Conservation (phyloP, 1,139 yeast genomes). For the Casaregolazyma lundiana region DNA sequence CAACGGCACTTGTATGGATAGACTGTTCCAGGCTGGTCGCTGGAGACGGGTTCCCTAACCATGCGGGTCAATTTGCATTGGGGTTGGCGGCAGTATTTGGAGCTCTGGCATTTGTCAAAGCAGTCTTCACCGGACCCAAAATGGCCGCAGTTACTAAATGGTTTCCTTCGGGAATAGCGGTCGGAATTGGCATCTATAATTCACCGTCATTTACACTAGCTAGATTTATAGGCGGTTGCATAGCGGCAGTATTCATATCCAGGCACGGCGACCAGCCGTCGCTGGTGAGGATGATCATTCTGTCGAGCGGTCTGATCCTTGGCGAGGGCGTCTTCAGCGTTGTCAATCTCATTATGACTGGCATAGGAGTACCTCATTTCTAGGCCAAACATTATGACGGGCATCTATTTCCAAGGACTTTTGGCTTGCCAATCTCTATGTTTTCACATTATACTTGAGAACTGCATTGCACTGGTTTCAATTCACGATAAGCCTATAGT, state of each 20-base stretch:
- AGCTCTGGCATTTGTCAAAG: conserved; percentile 50
- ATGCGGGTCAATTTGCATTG: conserved; percentile 62
- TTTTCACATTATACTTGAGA: not conserved
- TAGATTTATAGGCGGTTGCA: conserved; percentile 83
- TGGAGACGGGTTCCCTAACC: conserved; percentile 84
- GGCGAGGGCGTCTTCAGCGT: conserved; percentile 93
- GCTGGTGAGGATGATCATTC: conserved; percentile 70
- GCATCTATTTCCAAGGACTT: too few relatives aligned
- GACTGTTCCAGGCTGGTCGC: conserved; percentile 92
- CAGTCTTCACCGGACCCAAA: conserved; percentile 31
- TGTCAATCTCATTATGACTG: conserved; percentile 70
- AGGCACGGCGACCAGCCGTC: conserved; percentile 37
- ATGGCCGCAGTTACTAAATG: conserved; percentile 46
- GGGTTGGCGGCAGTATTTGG: conserved; percentile 67
- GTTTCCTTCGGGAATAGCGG: conserved; percentile 93
- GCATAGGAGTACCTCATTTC: conserved; percentile 49
- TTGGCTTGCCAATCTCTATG: not conserved
- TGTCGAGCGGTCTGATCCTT: conserved; percentile 85
- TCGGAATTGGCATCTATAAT: conserved; percentile 93
- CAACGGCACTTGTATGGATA: conserved; percentile 95
- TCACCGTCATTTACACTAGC: conserved; percentile 92
- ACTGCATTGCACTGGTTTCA: not conserved
- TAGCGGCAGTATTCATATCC: conserved; percentile 39
- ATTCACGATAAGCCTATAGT: too few relatives aligned
- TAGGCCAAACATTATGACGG: conserved; percentile 19